Base-by-base conservation (phyloP, 208 protist genomes). In the Trypanosoma cruzi region DNA sequence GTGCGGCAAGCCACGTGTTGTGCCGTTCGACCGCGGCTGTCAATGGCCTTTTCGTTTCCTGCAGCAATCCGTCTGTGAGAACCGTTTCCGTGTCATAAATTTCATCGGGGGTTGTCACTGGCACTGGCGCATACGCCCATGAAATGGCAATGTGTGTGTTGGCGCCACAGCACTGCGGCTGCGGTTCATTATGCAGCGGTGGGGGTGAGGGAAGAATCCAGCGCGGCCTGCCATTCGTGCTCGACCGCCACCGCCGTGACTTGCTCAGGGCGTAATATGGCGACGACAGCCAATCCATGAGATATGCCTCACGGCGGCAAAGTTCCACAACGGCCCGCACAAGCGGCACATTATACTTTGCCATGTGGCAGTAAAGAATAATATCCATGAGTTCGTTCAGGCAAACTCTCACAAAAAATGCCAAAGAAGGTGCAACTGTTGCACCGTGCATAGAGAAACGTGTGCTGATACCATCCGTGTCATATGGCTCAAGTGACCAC, bases 401-500 rank as follows among this genome's bases (percentile, higher is more conserved):
- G 42, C 55, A 70, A 42, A 31, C 42, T 50, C 34, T 37, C 11
- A 71, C 49, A 18, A 66, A 28, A 20, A 49, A 10, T 13, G 48
- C 63, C 22, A 76, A 32, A 1, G 48, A 10, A 34, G 55, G 26
- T 31, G 56, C 50, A 32, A 53, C 58, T 28, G 71, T 63, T 20
- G 44, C 53, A 4, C 52, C 64, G 56, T 70, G 58, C 24, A 68
- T 24, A 10, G 70, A 64, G n/a, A 55, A 46, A 32, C 53, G 55
- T 36, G 26, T 28, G 14, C 53, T 69, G 16, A 71, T 64, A 20
- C 71, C 71, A 36, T 71, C 64, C 13, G 20, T 63, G 20, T 50
- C 55, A 16, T 53, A 31, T 24, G 71, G 50, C 36, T 71, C 22
- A 20, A 76, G 49, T 20, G 64, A 66, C 71, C 71, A 76, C 20